A percentile compares a stretch with the other conserved stretches of the same genome.
Evolutionary conservation across 805 yeast species (phyloP).

Genomic region (Spathaspora gorwiae): DNA sequence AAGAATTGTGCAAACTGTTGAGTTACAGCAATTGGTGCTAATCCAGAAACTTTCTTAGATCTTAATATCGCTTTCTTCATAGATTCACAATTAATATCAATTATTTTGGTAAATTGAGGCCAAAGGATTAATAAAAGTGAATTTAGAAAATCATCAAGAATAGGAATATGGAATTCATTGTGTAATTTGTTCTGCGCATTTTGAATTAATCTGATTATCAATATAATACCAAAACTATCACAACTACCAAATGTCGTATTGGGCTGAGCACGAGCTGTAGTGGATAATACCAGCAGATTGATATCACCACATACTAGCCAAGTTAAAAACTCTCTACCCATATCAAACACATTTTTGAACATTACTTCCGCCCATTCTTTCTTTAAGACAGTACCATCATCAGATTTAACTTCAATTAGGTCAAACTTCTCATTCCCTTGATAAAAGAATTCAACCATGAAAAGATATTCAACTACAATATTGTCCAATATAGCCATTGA

Average conservation of each 20-base stretch:
- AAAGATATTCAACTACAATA: conserved; percentile 69
- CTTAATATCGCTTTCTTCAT: conserved; percentile 49
- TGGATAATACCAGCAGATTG: conserved; percentile 17
- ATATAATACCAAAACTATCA: conserved; percentile 76
- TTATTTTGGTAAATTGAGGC: conserved; percentile 78
- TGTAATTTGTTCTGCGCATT: conserved; percentile 61
- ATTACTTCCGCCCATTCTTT: conserved; percentile 33
- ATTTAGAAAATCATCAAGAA: conserved; percentile 65
- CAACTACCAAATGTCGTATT: conserved; percentile 32
- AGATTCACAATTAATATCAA: conserved; percentile 74
- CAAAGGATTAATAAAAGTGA: conserved; percentile 65
- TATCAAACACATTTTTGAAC: conserved; percentile 34
- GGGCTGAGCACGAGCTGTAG: conserved; percentile 27
- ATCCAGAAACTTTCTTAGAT: conserved; percentile 17
- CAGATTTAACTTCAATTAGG: conserved; percentile 13
- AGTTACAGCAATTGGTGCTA: conserved; percentile 56
- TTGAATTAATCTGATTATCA: conserved; percentile 70
- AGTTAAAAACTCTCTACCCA: conserved; percentile 42
- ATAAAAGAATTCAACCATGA: conserved; percentile 67
- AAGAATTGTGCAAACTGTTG: conserved; percentile 74
- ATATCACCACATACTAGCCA: conserved; percentile 26
- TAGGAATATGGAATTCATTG: conserved; percentile 61
- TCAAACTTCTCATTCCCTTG: conserved; percentile 37
- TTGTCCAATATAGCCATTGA: conserved; percentile 72
- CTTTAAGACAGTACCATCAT: conserved; percentile 2